Evolutionary conservation across 1,284 basidiomycete species (phyloP).

Genomic region (Sporisorium reilianum): DNA sequence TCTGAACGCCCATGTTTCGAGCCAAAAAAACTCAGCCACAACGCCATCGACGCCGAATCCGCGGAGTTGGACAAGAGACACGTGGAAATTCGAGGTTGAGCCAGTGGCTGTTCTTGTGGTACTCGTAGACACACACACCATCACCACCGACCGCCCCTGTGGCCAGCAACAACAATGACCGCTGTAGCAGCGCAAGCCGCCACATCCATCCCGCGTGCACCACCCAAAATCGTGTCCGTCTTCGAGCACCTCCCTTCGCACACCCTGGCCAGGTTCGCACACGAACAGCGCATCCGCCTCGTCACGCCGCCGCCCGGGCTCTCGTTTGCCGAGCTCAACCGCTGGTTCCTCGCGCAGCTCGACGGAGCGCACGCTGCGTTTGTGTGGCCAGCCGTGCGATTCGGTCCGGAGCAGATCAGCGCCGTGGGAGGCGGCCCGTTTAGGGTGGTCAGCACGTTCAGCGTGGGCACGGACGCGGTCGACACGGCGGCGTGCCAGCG

Average conservation of each 20-base stretch:
- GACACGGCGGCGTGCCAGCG: conserved; percentile 18
- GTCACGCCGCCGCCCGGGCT: conserved; percentile 12
- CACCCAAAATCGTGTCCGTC: conserved; percentile 31
- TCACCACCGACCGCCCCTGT: no score
- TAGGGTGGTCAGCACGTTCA: conserved; percentile 23
- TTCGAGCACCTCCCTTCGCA: conserved; percentile 26
- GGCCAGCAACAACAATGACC: background rate
- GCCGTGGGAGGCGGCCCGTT: conserved; percentile 2
- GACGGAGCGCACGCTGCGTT: conserved; percentile 24
- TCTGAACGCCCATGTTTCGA: no score
- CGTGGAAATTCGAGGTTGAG: no score
- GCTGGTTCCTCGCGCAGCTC: conserved; percentile 21
- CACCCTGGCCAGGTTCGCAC: conserved; percentile 12
- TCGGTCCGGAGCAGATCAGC: conserved; percentile 20
- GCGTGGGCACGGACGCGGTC: conserved; percentile 28
- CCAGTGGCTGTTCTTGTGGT: background rate
- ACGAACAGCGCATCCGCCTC: conserved; percentile 18
- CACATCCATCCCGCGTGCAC: background rate
- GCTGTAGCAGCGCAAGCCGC: background rate
- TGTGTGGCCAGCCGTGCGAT: conserved; percentile 22
- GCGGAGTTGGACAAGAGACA: no score
- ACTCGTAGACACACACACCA: no score
- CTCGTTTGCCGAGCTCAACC: conserved; percentile 11
- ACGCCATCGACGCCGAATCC: no score
- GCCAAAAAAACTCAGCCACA: no score